Evolutionary conservation across 805 yeast species (phyloP).

Genomic region (Kluyveromyces nonfermentans): DNA sequence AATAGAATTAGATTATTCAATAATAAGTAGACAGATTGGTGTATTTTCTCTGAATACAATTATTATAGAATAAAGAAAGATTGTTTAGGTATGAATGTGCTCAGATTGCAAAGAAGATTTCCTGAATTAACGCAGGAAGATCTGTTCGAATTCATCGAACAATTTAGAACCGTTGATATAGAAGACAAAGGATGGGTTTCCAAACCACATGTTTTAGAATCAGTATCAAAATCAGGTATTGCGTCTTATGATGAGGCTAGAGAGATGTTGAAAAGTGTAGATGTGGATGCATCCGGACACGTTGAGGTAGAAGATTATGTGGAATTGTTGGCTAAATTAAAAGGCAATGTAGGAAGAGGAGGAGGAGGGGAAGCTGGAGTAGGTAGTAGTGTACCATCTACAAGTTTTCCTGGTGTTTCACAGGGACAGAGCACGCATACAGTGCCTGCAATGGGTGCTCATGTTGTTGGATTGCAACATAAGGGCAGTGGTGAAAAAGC

Average conservation of each 20-base stretch:
- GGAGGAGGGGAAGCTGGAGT: slow-evolving; percentile 8
- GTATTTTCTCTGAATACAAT: too few relatives aligned
- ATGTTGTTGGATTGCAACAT: slow-evolving; percentile 34
- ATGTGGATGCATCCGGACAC: slow-evolving; percentile 93
- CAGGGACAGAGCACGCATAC: slow-evolving; percentile 18
- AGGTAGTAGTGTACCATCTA: not conserved
- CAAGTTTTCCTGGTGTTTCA: slow-evolving; percentile 1
- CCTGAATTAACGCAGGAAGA: slow-evolving; percentile 84
- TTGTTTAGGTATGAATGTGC: slow-evolving; percentile 44
- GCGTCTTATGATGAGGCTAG: slow-evolving; percentile 88
- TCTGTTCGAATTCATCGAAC: slow-evolving; percentile 73
- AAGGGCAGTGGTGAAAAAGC: slow-evolving; percentile 52
- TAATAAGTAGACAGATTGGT: too few relatives aligned
- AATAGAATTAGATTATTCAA: too few relatives aligned
- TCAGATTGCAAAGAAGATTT: slow-evolving; percentile 66
- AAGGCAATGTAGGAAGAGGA: slow-evolving; percentile 28
- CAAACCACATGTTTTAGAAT: slow-evolving; percentile 80
- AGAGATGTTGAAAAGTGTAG: slow-evolving; percentile 82
- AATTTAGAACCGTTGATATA: slow-evolving; percentile 73
- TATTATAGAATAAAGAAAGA: not conserved
- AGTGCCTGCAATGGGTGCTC: slow-evolving; percentile 25
- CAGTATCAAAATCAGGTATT: slow-evolving; percentile 67
- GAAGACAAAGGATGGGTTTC: slow-evolving; percentile 95
- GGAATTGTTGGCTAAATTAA: slow-evolving; percentile 69
- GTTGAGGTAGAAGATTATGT: slow-evolving; percentile 95